Evolutionary conservation across 2,329 filamentous ascomycete species (phyloP).

Genomic region (Monosporascus sp.): DNA sequence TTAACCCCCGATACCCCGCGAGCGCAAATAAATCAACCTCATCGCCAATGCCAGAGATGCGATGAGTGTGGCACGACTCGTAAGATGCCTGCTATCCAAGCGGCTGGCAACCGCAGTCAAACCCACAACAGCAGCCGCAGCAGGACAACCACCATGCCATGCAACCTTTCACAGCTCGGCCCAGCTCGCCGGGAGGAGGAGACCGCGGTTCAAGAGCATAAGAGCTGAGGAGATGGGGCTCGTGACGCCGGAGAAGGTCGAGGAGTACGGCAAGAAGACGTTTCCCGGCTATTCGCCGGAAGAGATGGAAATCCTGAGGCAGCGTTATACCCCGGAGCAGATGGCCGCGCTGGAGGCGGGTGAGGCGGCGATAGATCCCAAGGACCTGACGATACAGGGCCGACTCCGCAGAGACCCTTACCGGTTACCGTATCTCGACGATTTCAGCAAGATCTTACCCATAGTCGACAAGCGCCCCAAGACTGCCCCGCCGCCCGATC

Average conservation of each 20-base stretch:
- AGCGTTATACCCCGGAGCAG: slow-evolving; percentile 75
- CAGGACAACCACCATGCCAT: slow-evolving; percentile 28
- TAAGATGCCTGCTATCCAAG: slow-evolving; percentile 48
- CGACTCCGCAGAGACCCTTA: slow-evolving; percentile 67
- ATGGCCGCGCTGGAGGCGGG: slow-evolving; percentile 75
- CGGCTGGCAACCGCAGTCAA: slow-evolving; percentile 35
- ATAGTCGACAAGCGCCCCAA: slow-evolving; percentile 66
- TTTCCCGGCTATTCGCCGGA: slow-evolving; percentile 63
- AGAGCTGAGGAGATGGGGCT: slow-evolving; percentile 48
- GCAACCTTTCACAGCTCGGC: slow-evolving; percentile 47
- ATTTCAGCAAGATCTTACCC: slow-evolving; percentile 72
- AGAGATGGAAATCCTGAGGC: slow-evolving; percentile 56
- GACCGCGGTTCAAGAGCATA: slow-evolving; percentile 47
- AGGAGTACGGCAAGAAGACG: slow-evolving; percentile 39
- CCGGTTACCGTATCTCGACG: slow-evolving; percentile 71
- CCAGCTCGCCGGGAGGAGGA: slow-evolving; percentile 39
- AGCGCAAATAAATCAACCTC: slow-evolving; percentile 17
- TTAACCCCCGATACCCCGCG: slow-evolving; percentile 2
- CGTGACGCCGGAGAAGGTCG: slow-evolving; percentile 36
- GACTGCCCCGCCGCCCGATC: slow-evolving; percentile 45
- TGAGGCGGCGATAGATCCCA: slow-evolving; percentile 68
- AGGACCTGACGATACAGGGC: slow-evolving; percentile 71
- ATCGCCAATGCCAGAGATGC: slow-evolving; percentile 23
- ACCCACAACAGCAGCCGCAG: slow-evolving; percentile 14
- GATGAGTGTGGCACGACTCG: slow-evolving; percentile 53